Evolutionary conservation across 2,329 filamentous ascomycete genomes (phyloP), one percentile per base, ranked within the genome.

Genomic region (Capronia americana): DNA sequence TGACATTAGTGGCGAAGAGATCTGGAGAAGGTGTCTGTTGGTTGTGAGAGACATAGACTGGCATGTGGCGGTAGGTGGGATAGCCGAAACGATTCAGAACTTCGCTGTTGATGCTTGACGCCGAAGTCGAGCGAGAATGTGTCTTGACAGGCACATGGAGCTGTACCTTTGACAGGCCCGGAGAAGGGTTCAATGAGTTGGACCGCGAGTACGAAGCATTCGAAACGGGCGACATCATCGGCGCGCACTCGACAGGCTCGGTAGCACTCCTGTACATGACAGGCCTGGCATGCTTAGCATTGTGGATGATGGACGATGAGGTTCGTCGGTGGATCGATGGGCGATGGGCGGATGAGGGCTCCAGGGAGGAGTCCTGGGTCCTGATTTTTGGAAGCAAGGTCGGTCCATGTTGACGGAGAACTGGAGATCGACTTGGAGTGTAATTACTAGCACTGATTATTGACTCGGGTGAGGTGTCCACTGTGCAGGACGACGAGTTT

Each of bases 371-470:
- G 79, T 96, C 92, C 79, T 95, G 92, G 48, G 87, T 87, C 68
- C 92, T 87, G 80, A 96, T 93, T 84, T 93, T 95, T 75, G 92
- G 92, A 34, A 96, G 84, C 66, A 96, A 83, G 57, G 92, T 83
- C 59, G 92, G 92, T 23, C 80, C 81, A 60, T 92, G 92, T 79
- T 93, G 90, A 68, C 92, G 90, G 68, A 89, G 86, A 72, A 93
- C 86, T 67, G 92, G 91, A 38, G 91, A 90, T 70, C 86, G 84
- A 61, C 85, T 85, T 61, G 91, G 91, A 12, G 90, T 93, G 61
- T 88, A 90, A 73, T 87, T 83, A 71, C 86, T 83, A 23, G 89
- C 46, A 61, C 46, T 91, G 80, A 86, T 84, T 73, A 88, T 83
- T 51, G 90, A 91, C 76, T 90, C 90, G 51, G 86, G 86, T 38